phyloP scores from a whole-genome alignment of 805 yeast species.

The Metschnikowia hibisci region DNA sequence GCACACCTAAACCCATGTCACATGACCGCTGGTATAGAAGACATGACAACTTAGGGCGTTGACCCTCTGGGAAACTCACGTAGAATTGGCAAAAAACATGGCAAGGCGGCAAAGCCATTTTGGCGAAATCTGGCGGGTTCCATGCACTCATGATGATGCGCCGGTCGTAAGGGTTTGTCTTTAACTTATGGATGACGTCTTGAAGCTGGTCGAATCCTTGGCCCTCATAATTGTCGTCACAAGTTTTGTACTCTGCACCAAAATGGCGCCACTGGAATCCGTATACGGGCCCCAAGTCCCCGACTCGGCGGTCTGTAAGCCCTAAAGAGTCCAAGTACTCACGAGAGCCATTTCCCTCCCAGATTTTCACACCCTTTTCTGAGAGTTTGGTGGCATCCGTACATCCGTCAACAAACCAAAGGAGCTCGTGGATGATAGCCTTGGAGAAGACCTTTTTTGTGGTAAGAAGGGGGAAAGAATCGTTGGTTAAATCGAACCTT shows the following conservation, averaged over 20 bases:
- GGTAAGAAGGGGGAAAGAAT: conserved; percentile 80
- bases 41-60: conserved; percentile 74
- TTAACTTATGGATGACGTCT: conserved; percentile 73
- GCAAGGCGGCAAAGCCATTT: conserved; percentile 98
- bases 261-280: conserved; percentile 99
- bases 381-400: conserved; percentile 80
- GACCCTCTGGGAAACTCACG: conserved; percentile 66
- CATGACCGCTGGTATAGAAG: conserved; percentile 94
- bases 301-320: conserved; percentile 73
- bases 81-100: conserved; percentile 95
- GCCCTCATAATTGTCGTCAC: conserved; percentile 82
- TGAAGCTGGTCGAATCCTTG: conserved; percentile 89
- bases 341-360: conserved; percentile 98
- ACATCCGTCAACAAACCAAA: conserved; percentile 89
- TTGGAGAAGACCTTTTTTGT: conserved; percentile 89
- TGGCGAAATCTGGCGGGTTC: conserved; percentile 93
- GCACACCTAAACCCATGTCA: conserved; percentile 99
- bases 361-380: conserved; percentile 87
- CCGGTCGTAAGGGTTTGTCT: conserved; percentile 89
- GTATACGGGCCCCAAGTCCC: conserved; percentile 97
- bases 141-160: conserved; percentile 94
- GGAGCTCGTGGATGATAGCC: conserved; percentile 82
- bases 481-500: conserved; percentile 70
- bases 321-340: conserved; percentile 86
- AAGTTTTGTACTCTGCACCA: conserved; percentile 86